Base-by-base conservation (phyloP, 345 rosid species). In the Corymbia maculata region DNA sequence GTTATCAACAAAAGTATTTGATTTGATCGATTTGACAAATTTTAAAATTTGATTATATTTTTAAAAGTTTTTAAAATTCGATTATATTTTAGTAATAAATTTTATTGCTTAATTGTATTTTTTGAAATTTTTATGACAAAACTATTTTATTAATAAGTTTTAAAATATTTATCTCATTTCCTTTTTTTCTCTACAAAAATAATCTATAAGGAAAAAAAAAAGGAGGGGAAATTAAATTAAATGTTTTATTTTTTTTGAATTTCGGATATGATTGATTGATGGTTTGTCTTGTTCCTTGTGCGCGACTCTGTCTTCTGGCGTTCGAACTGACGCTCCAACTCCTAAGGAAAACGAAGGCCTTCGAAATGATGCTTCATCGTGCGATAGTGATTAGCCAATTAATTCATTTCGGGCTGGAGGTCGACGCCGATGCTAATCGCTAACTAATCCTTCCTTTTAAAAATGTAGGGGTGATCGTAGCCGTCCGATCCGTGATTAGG, bases 261-360 rank as follows among this genome's bases (percentile, higher is more conserved):
- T 28, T 17, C 42, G 42, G 28, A 45, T 22, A 24, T 16, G 9
- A n/a, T 21, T 55, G 61, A 55, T 55, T 55, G 28, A 55, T 55
- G 22, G 64, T 7, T 51, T 28, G 47, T 5, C 68, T 32, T 42
- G 50, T 53, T 44, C 84, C 75, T 84, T 44, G 59, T 50, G 82
- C 13, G 17, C 47, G 9, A 17, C 12, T 16, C 12, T 16, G 8
- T 36, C 0, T 75, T 59, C 66, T 59, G 66, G 68, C 59, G 86
- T 91, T 92, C 86, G 92, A 91, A 88, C 82, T 82, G 92, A 91
- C 93, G 93, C 91, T 93, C 93, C 93, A 90, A 79, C 93, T 51
- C 84, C 22, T 2, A 75, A 28, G 89, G 89, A 90, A 89, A 90
- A 86, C 44, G 92, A 91, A 87, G 85, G 47, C 70, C 70, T 55